Evolutionary conservation across 1,284 basidiomycete genomes (phyloP).

Genomic region (Sporisorium graminicola): DNA sequence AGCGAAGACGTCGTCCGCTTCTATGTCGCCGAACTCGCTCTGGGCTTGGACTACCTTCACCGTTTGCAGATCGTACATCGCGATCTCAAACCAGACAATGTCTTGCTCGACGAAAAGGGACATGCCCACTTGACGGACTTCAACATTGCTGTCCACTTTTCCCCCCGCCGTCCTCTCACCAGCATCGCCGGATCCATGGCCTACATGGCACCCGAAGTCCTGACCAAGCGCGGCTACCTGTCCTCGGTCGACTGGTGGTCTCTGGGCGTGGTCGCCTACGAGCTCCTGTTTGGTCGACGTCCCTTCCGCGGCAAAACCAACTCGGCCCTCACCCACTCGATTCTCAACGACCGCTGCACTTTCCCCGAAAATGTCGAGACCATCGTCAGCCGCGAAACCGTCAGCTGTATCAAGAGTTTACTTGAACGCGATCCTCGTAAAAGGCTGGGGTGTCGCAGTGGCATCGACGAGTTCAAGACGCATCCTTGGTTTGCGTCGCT

Average conservation of each 20-base stretch:
- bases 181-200: slow-evolving; percentile 91
- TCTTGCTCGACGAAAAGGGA: slow-evolving; percentile 88
- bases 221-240: slow-evolving; percentile 65
- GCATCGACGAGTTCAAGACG: slow-evolving; percentile 76
- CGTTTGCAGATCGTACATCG: slow-evolving; percentile 88
- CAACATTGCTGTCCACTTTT: slow-evolving; percentile 97
- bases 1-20: slow-evolving; percentile 87
- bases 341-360: slow-evolving; percentile 60
- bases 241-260: slow-evolving; percentile 65
- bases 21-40: slow-evolving; percentile 88
- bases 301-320: slow-evolving; percentile 66
- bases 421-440: slow-evolving; percentile 85
- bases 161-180: slow-evolving; percentile 84
- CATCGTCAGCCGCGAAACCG: slow-evolving; percentile 55
- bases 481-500: slow-evolving; percentile 89
- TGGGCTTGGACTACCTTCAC: slow-evolving; percentile 89
- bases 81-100: slow-evolving; percentile 91
- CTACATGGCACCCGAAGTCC: slow-evolving; percentile 79
- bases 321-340: slow-evolving; percentile 61
- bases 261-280: slow-evolving; percentile 62
- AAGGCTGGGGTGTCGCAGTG: slow-evolving; percentile 83
- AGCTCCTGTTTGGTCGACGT: slow-evolving; percentile 61
- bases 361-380: slow-evolving; percentile 65
- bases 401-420: slow-evolving; percentile 70
- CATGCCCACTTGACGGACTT: slow-evolving; percentile 98